Percentiles rank a stretch among this genome's conserved stretches.
These are phyloP conservation scores for Hymenoscyphus albidus DNA, from an alignment of 2,329 filamentous ascomycete genomes.

Conservation along the genomic window DNA sequence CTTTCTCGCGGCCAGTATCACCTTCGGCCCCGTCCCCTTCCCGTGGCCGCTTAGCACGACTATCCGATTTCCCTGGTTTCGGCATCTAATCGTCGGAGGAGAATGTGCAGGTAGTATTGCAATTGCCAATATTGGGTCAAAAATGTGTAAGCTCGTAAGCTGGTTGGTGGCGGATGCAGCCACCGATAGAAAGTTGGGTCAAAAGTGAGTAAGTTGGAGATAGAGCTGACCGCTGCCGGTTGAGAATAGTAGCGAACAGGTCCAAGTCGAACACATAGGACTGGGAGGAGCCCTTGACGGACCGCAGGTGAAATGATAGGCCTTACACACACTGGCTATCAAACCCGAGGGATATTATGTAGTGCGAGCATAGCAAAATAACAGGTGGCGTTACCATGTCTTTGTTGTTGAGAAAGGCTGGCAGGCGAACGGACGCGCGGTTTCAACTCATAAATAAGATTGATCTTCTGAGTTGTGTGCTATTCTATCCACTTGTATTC, in stretches of 20 bases:
- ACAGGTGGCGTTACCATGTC: constrained; percentile 1
- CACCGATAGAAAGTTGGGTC: neutral
- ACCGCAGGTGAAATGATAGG: neutral
- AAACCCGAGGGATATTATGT: neutral
- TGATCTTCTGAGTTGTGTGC: neutral
- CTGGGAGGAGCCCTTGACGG: neutral
- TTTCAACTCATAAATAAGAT: constrained; percentile 1
- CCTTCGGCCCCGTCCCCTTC: neutral
- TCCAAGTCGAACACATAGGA: constrained; percentile 3
- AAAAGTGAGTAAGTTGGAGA: neutral
- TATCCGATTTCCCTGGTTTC: constrained; percentile 2
- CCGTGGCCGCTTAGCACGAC: constrained; percentile 6
- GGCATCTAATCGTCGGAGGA: neutral
- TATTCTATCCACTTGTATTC: neutral
- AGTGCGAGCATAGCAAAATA: neutral
- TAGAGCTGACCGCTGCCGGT: constrained; percentile 1
- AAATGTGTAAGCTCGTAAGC: neutral
- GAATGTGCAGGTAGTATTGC: neutral
- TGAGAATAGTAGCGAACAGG: neutral
- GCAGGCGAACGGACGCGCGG: neutral
- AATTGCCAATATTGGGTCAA: neutral
- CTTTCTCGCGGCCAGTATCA: constrained; percentile 3
- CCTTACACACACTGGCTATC: neutral
- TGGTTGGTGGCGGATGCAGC: neutral
- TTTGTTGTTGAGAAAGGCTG: neutral